These are phyloP conservation scores for Dendrobium chrysotoxum DNA, from an alignment of 106 monocot species.

Conservation along the genomic window DNA sequence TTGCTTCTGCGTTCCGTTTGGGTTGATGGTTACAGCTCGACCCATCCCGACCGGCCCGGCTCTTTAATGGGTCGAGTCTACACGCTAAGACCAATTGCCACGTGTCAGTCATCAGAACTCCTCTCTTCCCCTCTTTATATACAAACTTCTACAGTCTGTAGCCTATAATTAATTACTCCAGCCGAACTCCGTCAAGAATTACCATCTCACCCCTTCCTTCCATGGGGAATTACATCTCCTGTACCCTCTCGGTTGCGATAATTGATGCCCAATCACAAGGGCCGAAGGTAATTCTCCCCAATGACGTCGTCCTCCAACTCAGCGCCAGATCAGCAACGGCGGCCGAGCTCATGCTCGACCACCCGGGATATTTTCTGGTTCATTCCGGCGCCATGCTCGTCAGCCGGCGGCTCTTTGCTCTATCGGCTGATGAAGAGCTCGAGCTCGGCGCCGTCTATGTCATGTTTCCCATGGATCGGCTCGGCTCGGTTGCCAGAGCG, in stretches of 20 bases:
- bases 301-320: not conserved
- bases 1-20: no score
- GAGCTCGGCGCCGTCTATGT: slow-evolving; percentile 6
- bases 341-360: slow-evolving; percentile 21
- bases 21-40: not conserved
- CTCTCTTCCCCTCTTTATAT: not conserved
- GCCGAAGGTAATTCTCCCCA: slow-evolving; percentile 10
- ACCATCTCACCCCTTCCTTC: no score
- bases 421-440: slow-evolving; percentile 15
- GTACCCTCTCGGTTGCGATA: not conserved
- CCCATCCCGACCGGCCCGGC: not conserved
- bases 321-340: not conserved
- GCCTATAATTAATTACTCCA: no score
- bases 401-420: slow-evolving; percentile 5
- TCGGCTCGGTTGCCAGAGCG: not conserved
- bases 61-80: not conserved
- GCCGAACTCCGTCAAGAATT: no score
- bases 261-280: not conserved
- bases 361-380: slow-evolving; percentile 15
- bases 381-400: slow-evolving; percentile 2
- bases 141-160: no score
- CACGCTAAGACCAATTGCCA: not conserved
- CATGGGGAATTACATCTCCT: slow-evolving; percentile 21
- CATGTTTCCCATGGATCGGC: slow-evolving; percentile 12
- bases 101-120: not conserved